Evolutionary conservation across 495 filamentous ascomycete species (phyloP), one percentile per base, ranked within the genome.

Genomic region (Penicillium soppii): DNA sequence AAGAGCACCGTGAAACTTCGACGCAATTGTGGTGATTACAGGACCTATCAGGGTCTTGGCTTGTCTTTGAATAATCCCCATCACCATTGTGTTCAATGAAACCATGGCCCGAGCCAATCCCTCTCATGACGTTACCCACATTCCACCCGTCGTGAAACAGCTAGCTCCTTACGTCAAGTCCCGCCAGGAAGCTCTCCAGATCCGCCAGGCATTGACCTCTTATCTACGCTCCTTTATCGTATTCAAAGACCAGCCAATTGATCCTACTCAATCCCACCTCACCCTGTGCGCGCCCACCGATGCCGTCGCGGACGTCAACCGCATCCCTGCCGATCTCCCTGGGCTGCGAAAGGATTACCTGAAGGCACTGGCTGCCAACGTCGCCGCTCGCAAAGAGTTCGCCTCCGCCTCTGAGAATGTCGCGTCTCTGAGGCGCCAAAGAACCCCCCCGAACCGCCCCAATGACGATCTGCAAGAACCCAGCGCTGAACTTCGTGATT

Each of bases 331-430:
- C 38, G 70, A 74, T 15, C 20, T 78, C 10, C 58, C 68, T 26
- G 73, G 71, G 10, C 54, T 74, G 38, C 53, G 72, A 51, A 76
- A 58, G 50, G 71, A 82, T 50, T 87, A 85, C 46, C 60, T 86
- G 36, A 68, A 82, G 33, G 82, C 82, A 3, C 61, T 85, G n/a
- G 70, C 71, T 47, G 81, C 75, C 32, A 84, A 85, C 53, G 62
- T 83, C 29, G 71, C 73, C 33, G 81, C 82, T 12, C 70, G 73
- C 30, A 70, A 73, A 13, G 77, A 79, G 32, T 75, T 79, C 41
- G 56, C 69, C 6, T 58, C 52, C 16, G 57, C 71, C 7, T 68
- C 65, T 23, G 64, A 69, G 47, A 55, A 57, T 46, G 53, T 62
- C 23, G 52, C 53, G 7, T 53, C 47, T 8, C 42, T 63, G n/a